These are phyloP conservation scores for Penicillium manginii DNA, from an alignment of 495 filamentous ascomycete genomes.

Conservation along the genomic window DNA sequence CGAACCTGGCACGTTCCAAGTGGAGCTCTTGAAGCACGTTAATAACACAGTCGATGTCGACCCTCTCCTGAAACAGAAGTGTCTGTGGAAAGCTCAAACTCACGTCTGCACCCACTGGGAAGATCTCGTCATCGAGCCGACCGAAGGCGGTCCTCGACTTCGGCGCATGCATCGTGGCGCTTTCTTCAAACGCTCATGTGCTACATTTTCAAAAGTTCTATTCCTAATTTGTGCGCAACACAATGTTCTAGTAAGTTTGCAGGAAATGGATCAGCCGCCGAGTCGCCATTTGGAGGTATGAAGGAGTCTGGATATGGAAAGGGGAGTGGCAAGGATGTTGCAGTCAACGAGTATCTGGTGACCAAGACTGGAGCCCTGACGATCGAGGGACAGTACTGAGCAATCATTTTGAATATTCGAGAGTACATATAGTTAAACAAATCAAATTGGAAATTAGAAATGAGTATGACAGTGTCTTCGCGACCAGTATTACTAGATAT, in stretches of 20 bases:
- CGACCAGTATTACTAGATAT: no score
- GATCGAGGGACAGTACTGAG: slow-evolving; percentile 60
- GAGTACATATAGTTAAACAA: no score
- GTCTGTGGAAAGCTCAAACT: no score
- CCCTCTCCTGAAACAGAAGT: no score
- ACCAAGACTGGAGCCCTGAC: slow-evolving; percentile 73
- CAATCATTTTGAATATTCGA: background rate
- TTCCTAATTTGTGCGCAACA: background rate
- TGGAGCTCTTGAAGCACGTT: background rate
- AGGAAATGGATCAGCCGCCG: slow-evolving; percentile 68
- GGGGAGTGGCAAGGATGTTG: slow-evolving; percentile 73
- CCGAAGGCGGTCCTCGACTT: background rate
- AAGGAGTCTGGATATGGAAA: slow-evolving; percentile 80
- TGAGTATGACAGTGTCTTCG: no score
- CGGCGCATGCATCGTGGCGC: background rate
- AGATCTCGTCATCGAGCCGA: background rate
- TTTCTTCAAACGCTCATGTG: background rate
- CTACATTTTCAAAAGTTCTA: background rate
- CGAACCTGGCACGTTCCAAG: background rate
- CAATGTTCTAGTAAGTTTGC: slow-evolving; percentile 5
- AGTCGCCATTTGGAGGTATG: slow-evolving; percentile 75
- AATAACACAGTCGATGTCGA: no score
- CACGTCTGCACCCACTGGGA: background rate
- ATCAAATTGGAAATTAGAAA: no score
- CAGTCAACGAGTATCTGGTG: slow-evolving; percentile 69